Base-by-base conservation (phyloP, 257 asterid genomes). In the Penstemon newberryi region DNA sequence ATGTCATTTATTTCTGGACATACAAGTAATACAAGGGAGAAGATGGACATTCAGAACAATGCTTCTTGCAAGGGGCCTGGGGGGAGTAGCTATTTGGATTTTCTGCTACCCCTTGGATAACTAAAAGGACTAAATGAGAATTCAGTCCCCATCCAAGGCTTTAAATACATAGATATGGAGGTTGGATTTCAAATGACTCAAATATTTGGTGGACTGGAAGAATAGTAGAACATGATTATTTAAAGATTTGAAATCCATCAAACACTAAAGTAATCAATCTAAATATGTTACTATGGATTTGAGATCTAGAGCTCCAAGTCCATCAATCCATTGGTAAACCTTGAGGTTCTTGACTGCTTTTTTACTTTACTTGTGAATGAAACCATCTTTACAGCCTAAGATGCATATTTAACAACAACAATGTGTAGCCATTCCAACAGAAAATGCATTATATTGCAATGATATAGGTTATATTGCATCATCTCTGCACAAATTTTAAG, bases 81-180 rank as follows among this genome's bases (percentile, higher is more conserved):
- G 96, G 0, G 96, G 97, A 0, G 90, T 87, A 7, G 84, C 89
- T 4, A 91, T 96, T 83, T 89, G 96, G 97, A 70, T 89, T 11
- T 77, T 80, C 51, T 82, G 95, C 70, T 89, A 91, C 37, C 96
- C 95, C 5, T 55, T 87, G 66, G 96, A 91, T 50, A 95, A 89
- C 33, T 25, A 25, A 1, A 25, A 25, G 73, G 64, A 89, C 70
- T 89, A 91, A 74, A 89, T 96, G 45, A 76, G 96, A 64, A 78
- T 89, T 44, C 97, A 25, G 33, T 25, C 33, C 33, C 33, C 33
- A 25, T 25, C 33, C 3, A 15, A 15, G 18, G 18, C 18, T 15
- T 15, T 15, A 25, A 25, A 25, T 25, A 25, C 33, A 25, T 2
- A 25, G 33, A 1, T 25, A 1, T 25, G 33, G 33, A 25, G 33